Conservation (phyloP, 139 green algal species). For the Coelastrella sp. region DNA sequence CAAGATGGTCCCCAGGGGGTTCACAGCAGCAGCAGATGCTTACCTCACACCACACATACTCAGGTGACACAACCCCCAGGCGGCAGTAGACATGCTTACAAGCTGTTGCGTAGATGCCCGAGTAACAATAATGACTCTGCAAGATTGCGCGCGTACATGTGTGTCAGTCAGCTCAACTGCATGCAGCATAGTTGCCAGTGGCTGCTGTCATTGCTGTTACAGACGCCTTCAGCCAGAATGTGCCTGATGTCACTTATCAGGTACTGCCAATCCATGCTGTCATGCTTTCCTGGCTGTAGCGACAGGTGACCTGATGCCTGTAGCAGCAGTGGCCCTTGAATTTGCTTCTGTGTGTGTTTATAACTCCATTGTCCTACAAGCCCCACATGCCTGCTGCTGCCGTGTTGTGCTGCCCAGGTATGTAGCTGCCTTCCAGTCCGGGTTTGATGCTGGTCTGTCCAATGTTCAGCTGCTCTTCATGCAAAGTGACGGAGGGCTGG, state of each 20-base stretch:
- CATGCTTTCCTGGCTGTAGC: too few relatives aligned
- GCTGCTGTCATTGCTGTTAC: neutral
- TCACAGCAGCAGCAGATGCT: conserved; percentile 96
- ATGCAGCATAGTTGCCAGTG: neutral
- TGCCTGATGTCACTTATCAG: too few relatives aligned
- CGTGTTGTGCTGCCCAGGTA: conserved; percentile 49
- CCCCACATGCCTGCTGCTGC: neutral
- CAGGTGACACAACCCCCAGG: conserved; percentile 51
- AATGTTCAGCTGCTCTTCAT: conserved; percentile 89
- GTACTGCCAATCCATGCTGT: too few relatives aligned
- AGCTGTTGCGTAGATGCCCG: neutral
- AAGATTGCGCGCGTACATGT: neutral
- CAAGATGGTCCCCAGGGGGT: conserved; percentile 96
- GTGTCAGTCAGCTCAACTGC: neutral
- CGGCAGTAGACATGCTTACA: neutral
- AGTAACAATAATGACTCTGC: too few relatives aligned
- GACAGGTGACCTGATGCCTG: neutral
- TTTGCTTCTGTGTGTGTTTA: neutral
- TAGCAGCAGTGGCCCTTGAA: neutral
- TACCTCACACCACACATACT: conserved; percentile 97
- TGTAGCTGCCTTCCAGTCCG: conserved; percentile 77
- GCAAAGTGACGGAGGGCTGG: conserved; percentile 93
- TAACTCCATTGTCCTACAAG: neutral
- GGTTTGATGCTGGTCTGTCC: conserved; percentile 87
- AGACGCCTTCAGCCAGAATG: neutral